phyloP scores from a whole-genome alignment of 1,139 yeast species.

The Entelexis paramagnoliae region DNA sequence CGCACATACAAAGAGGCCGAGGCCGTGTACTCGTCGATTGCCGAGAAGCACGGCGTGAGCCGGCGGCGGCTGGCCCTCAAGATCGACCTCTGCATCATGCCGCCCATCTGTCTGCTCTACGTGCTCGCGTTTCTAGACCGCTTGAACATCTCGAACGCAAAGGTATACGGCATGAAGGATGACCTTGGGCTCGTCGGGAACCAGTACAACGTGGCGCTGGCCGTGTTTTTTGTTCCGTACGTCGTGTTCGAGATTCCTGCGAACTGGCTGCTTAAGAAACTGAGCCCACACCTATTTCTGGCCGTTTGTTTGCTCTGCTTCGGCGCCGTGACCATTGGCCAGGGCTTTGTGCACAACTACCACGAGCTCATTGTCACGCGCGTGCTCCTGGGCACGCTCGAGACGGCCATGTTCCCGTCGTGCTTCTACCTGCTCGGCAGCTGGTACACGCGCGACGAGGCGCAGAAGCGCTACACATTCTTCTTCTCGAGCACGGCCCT shows the following conservation, averaged over 20 bases:
- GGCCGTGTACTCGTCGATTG: neutral
- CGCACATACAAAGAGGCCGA: neutral
- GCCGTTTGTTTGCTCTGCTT: constrained; percentile 47
- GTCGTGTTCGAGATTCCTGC: constrained; percentile 56
- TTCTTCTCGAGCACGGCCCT: constrained; percentile 61
- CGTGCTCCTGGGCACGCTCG: constrained; percentile 52
- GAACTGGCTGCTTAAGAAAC: constrained; percentile 48
- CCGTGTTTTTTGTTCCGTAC: constrained; percentile 65
- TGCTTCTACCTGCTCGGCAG: constrained; percentile 43
- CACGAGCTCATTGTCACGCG: constrained; percentile 53
- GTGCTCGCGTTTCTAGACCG: constrained; percentile 61
- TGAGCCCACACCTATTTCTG: constrained; percentile 59
- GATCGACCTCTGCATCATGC: constrained; percentile 54
- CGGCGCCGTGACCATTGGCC: constrained; percentile 54
- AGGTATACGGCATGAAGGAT: constrained; percentile 49
- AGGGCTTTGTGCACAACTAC: constrained; percentile 52
- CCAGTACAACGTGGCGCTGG: constrained; percentile 50
- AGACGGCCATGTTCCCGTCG: constrained; percentile 63
- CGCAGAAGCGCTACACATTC: constrained; percentile 57
- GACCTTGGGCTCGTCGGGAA: constrained; percentile 44
- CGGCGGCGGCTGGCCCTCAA: constrained; percentile 48
- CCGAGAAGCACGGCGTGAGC: constrained; percentile 32
- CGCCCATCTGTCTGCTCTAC: constrained; percentile 58
- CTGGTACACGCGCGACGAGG: constrained; percentile 48
- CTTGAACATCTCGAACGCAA: constrained; percentile 66